Evolutionary conservation across 2,329 filamentous ascomycete species (phyloP), one percentile per base, ranked within the genome.

Genomic region (Amauroascus niger): DNA sequence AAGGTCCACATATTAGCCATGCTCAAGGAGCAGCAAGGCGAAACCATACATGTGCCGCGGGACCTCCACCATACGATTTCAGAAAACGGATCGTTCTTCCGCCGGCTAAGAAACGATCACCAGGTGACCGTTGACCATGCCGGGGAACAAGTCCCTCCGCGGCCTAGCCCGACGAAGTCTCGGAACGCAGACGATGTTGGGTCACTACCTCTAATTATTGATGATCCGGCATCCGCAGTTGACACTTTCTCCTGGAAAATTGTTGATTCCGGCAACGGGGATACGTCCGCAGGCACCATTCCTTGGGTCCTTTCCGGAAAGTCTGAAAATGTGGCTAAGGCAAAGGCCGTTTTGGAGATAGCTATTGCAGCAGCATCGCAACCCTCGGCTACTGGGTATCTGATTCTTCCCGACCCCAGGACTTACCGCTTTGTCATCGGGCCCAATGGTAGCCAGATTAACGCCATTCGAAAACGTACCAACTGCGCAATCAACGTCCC

Each of bases 401-500:
- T 98, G 33, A 84, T 93, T 59, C 79, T 98, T 37, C 87, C 91
- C 0, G 91, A 98, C 66, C 88, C 93, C 9, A 82, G 81, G 62
- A 88, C 88, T 45, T 95, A 96, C 76, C 82, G 91, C 58, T 86
- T 86, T 59, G 87, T 98, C 47, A 89, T 98, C 61, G 93, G 93
- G 3, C 83, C 85, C 59, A 87, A 86, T 56, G 93, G 93, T 55
- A 86, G 82, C 69, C 91, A 91, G 71, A 94, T 98, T 69, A 96
- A 96, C 72, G 76, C 82, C 40, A 96, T 98, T 67, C 83, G 93
- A 62, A 88, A 88, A 74, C 83, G 93, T 75, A 96, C 89, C 49
- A 87, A 87, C 53, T 96, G 90, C 72, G 89, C 86, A 73, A 94
- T 98, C 67, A 89, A 90, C 60, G 91, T 98, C 39, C 93, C 93